A percentile compares a stretch with the other conserved stretches of the same genome.
These are phyloP conservation scores for Phytophthora sojae DNA, from an alignment of 352 stramenopile genomes.

Conservation along the genomic window DNA sequence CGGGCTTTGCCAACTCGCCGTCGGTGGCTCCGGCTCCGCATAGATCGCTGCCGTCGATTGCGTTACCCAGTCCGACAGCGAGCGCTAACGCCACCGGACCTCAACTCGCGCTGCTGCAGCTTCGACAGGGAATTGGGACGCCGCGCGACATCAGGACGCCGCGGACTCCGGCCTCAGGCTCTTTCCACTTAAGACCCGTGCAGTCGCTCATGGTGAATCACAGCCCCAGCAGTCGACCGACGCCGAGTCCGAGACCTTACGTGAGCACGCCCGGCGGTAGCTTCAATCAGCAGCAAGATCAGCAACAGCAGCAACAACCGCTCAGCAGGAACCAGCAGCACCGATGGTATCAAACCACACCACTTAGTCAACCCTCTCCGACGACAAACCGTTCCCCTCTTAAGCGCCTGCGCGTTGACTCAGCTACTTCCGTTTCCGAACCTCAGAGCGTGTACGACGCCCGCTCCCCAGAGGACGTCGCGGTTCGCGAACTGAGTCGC, in stretches of 20 bases:
- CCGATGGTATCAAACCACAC: slow-evolving; percentile 31
- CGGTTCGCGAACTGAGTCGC: slow-evolving; percentile 70
- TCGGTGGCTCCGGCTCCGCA: slow-evolving; percentile 21
- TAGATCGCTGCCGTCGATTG: slow-evolving; percentile 30
- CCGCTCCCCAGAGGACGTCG: slow-evolving; percentile 52
- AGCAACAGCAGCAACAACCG: slow-evolving; percentile 21
- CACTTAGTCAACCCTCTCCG: slow-evolving; percentile 31
- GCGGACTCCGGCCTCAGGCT: slow-evolving; percentile 35
- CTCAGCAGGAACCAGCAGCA: slow-evolving; percentile 31
- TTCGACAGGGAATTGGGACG: slow-evolving; percentile 40
- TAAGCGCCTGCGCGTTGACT: slow-evolving; percentile 39
- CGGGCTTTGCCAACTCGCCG: slow-evolving; percentile 18
- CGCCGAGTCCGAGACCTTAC: slow-evolving; percentile 38
- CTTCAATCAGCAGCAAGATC: slow-evolving; percentile 23
- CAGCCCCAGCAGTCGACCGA: slow-evolving; percentile 36
- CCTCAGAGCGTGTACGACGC: slow-evolving; percentile 10
- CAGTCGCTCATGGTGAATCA: slow-evolving; percentile 49
- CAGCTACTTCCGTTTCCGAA: slow-evolving; percentile 19
- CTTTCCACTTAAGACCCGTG: slow-evolving; percentile 58
- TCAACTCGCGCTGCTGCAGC: slow-evolving; percentile 40
- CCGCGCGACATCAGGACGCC: slow-evolving; percentile 37
- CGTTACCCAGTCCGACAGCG: slow-evolving; percentile 38
- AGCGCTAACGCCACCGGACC: slow-evolving; percentile 26
- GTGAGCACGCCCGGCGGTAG: slow-evolving; percentile 21
- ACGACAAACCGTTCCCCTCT: slow-evolving; percentile 28